Evolutionary conservation across 2,329 filamentous ascomycete genomes (phyloP), one percentile per base, ranked within the genome.

Genomic region (Penicillium sp.): DNA sequence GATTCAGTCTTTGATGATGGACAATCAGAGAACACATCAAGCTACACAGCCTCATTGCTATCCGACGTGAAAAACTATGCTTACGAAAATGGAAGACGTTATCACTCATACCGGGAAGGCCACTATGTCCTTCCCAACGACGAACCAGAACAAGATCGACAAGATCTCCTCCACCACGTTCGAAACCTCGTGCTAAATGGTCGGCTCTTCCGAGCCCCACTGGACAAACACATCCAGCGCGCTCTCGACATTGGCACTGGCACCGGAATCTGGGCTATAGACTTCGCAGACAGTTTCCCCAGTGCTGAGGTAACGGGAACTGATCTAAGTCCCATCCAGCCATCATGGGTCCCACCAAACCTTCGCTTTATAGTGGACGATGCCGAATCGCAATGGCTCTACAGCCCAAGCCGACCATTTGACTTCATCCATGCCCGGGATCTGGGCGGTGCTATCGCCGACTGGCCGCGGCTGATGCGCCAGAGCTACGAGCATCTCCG

Each of bases 301-400:
- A 61, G 63, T 40, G 75, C 78, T 21, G 68, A 71, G 33, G 73
- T 83, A 45, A 72, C 76, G 7, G 81, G 80, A 25, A 80, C 73
- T 17, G 80, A 82, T 58, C 73, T 82, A 46, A 79, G 77, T 13
- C 79, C 80, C 13, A 72, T 71, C 54, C 69, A 71, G 57, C 67
- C 70, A 17, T 62, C 65, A 37, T 81, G 76, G 72, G 65, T 74
- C 4, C 74, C 73, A 12, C 68, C 71, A 3, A 74, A 74, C 43
- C 59, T 73, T 6, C 62, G 60, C n/a, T 75, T 75, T 50, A 41
- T 72, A 5, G 63, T 75, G 3, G 71, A 74, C 35, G 73, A 75
- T 38, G 67, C 69, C 21, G 71, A 73, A 59, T 64, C 64, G 4
- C 64, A 66, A 7, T 75, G 73, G 73, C 55, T 71, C 2, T 71